These are phyloP conservation scores for Pseudotulostoma volvatum DNA, from an alignment of 495 filamentous ascomycete species.

Conservation along the genomic window DNA sequence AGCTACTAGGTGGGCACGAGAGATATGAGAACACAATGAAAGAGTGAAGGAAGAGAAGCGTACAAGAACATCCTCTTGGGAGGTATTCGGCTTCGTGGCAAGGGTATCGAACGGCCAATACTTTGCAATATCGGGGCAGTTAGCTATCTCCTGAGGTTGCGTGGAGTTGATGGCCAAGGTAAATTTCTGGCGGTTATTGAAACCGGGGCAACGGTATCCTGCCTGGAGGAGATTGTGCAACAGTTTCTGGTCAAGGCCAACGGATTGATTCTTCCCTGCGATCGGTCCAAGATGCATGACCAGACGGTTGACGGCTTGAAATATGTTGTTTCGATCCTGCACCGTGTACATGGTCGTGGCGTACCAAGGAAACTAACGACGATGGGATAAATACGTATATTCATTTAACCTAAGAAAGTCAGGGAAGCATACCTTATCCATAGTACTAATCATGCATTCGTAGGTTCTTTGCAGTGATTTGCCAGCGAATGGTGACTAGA, in stretches of 20 bases:
- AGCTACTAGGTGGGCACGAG: neutral
- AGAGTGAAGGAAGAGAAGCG: conserved; percentile 1
- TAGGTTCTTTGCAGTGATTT: conserved; percentile 57
- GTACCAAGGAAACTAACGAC: conserved; percentile 49
- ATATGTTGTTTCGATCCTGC: conserved; percentile 42
- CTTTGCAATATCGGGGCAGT: conserved; percentile 10
- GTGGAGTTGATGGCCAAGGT: neutral
- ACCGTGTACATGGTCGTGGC: conserved; percentile 45
- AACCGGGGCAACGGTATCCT: conserved; percentile 44
- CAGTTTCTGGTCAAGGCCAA: conserved; percentile 36
- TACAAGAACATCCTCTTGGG: conserved; percentile 17
- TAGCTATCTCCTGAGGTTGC: conserved; percentile 2
- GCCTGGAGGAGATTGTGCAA: conserved; percentile 40
- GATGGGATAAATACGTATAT: conserved; percentile 4
- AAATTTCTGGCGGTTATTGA: conserved; percentile 41
- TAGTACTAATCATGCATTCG: conserved; percentile 57
- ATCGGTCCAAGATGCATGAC: conserved; percentile 28
- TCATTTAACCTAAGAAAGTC: neutral
- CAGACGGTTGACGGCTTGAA: conserved; percentile 32
- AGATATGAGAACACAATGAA: neutral
- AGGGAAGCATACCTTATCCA: conserved; percentile 42
- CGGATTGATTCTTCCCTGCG: conserved; percentile 14
- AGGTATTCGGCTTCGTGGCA: conserved; percentile 13
- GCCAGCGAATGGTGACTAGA: conserved; percentile 44
- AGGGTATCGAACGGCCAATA: conserved; percentile 25